Evolutionary conservation across 345 rosid species (phyloP), one percentile per base, ranked within the genome.

Genomic region (Trapa incisa): DNA sequence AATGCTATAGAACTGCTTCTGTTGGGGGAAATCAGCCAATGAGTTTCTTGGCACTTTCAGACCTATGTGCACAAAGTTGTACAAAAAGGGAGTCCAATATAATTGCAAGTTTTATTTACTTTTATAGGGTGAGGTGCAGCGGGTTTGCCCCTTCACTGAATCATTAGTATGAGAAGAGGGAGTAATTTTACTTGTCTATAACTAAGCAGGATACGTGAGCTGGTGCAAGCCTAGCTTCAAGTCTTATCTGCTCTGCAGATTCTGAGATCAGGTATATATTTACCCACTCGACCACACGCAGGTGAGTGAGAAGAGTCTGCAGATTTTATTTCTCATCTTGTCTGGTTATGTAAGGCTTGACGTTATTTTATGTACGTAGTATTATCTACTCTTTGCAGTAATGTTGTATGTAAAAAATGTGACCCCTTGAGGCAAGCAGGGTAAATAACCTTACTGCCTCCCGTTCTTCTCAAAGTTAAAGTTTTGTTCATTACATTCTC

Each of bases 1-100:
- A 65, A 33, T 66, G 68, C 68, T 53, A 66, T 58, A 16, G 42
- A 6, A 56, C 36, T 66, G 68, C 38, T 22, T 17, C 42, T 15
- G 3, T 12, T 29, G 1, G 1, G 22, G 57, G 17, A 53, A 53
- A 15, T 53, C 17, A 17, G 57, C 57, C 6, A 53, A n/a, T 53
- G 17, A 15, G 17, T 14, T 53, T 8, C 22, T 53, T 15, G 6
- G 57, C 57, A 12, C 57, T 15, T 22, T 4, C 17, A 29, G 57
- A 14, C 17, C 57, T 13, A 16, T 15, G 6, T n/a, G 57, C 17
- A 5, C 57, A 22, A 14, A 41, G 57, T 53, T 53, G 57, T 53
- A 53, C 57, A 53, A 53, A 53, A 41, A 16, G 17, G 16, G 57
- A 15, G 4, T 5, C 7, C 57, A n/a, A 16, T 53, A 22, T 22